Evolutionary conservation across 441 rosid genomes (phyloP), one percentile per base, ranked within the genome.

Genomic region (Arabidopsis lyrata): DNA sequence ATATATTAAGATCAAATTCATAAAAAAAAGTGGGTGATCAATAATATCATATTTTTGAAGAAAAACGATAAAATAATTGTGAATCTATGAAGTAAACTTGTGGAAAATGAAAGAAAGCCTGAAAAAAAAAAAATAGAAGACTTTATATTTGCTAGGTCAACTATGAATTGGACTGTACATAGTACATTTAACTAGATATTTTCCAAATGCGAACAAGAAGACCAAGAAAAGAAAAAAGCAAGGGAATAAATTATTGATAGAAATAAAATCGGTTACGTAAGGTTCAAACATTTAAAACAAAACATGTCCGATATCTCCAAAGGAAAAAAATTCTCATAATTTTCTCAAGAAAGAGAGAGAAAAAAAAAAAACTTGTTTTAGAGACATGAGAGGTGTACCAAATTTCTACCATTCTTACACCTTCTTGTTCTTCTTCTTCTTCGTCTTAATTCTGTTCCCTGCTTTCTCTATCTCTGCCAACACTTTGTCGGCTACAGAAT

Each of bases 391-490:
- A 58, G 72, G 41, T 54, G 12, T 42, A 67, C 45, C 63, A 48
- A 63, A 55, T 16, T 34, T 24, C 36, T 78, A 53, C 77, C 70
- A 49, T 64, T 66, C 20, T 55, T 48, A 10, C 76, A 39, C 35
- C 73, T 35, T 79, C 70, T 6, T 48, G 31, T 0, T 66, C 60
- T 48, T 34, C 70, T 6, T 48, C 41, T 0, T 66, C 60, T 48
- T 34, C 68, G n/a, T 70, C 53, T 52, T 79, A 9, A 20, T 61
- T 72, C 50, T 82, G 61, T 74, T 67, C 62, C 80, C 38, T 58
- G 34, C 72, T 10, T 58, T 73, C 29, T 49, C 72, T 12, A 38
- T 70, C 73, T 16, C 60, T 12, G 7, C 39, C 53, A 76, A 81
- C 35, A 73, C 66, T 63, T 57, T 86, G 55, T 22, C 80, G 5